Conservation (phyloP, 2,329 filamentous ascomycete species). For the Decorospora gaudefroyi region DNA sequence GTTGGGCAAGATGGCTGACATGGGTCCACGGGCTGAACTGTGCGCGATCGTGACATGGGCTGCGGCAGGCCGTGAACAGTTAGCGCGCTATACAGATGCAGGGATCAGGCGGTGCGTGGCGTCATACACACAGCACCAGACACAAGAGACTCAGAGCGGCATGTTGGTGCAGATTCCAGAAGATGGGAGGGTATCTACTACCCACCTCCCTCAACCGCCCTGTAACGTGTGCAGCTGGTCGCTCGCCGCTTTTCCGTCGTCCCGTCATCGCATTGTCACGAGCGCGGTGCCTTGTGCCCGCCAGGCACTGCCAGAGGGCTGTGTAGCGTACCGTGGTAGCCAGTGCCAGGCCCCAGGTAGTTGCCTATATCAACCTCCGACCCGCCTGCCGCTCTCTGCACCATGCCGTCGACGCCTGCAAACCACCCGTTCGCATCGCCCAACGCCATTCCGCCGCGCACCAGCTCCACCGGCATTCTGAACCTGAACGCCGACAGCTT, state of each 20-base stretch:
- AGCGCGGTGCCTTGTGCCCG: slow-evolving; percentile 2
- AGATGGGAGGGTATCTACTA: too few species aligned
- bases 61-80: background rate
- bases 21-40: slow-evolving; percentile 2
- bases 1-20: slow-evolving; percentile 8
- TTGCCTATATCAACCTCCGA: slow-evolving; percentile 1
- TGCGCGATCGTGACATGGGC: slow-evolving; percentile 1
- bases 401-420: slow-evolving; percentile 24
- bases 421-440: slow-evolving; percentile 44
- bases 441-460: slow-evolving; percentile 49
- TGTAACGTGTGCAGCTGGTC: background rate
- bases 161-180: too few species aligned
- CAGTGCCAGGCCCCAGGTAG: background rate
- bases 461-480: slow-evolving; percentile 44
- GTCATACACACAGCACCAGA: too few species aligned
- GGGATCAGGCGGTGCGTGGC: slow-evolving; percentile 15
- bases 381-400: slow-evolving; percentile 8
- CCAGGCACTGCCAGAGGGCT: slow-evolving; percentile 11
- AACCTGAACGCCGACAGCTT: slow-evolving; percentile 36
- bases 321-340: too few species aligned
- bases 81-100: background rate
- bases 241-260: too few species aligned
- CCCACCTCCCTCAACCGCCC: too few species aligned
- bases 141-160: too few species aligned
- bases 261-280: slow-evolving; percentile 14